Evolutionary conservation across 768 basidiomycete species (phyloP).

Genomic region (Panellus pusillus): DNA sequence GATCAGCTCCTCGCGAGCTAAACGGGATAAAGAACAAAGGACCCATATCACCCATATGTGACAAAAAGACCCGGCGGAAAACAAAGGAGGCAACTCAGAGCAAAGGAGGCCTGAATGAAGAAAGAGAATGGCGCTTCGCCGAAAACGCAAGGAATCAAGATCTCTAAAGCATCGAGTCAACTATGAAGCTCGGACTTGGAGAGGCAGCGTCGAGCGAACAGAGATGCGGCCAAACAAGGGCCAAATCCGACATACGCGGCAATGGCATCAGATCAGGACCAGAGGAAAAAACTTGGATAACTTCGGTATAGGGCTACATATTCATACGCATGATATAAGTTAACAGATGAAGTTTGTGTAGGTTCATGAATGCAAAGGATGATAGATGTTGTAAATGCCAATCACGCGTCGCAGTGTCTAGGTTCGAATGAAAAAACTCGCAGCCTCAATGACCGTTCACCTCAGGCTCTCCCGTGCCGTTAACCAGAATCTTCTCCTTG

Average conservation of each 20-base stretch:
- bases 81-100: neutral
- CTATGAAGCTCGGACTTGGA: too few species aligned
- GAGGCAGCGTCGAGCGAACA: neutral
- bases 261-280: too few species aligned
- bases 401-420: neutral
- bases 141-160: too few species aligned
- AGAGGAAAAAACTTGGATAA: conserved; percentile 5
- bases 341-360: conserved; percentile 5
- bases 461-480: conserved; percentile 1
- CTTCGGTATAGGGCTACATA: conserved; percentile 12
- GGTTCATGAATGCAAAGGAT: conserved; percentile 1
- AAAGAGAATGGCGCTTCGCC: too few species aligned
- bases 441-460: neutral
- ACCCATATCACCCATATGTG: conserved; percentile 13
- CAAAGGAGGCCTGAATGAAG: too few species aligned
- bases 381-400: neutral
- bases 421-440: neutral
- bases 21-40: neutral
- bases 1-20: neutral
- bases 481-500: conserved; percentile 11
- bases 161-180: too few species aligned
- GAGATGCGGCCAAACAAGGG: conserved; percentile 1
- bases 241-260: neutral
- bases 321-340: conserved; percentile 6
- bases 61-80: neutral